These are phyloP conservation scores for Ampelocalamus luodianensis DNA, from an alignment of 176 grass and related monocot species.

Conservation along the genomic window DNA sequence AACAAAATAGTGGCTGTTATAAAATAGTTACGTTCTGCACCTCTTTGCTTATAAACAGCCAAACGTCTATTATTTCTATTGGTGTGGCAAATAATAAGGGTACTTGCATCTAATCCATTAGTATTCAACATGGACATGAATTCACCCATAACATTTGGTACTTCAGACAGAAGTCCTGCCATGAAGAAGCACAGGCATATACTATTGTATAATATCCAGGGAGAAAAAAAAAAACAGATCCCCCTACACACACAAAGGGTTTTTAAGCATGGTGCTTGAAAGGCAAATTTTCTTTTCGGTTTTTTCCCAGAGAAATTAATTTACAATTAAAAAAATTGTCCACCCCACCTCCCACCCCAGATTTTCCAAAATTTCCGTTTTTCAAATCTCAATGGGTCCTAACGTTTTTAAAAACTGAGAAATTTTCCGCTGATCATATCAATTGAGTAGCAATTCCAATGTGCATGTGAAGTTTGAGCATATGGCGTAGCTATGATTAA, in stretches of 20 bases:
- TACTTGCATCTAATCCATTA: neutral
- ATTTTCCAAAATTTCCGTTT: no score
- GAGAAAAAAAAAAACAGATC: no score
- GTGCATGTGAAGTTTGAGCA: neutral
- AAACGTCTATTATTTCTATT: neutral
- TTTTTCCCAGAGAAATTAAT: neutral
- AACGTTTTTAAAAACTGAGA: neutral
- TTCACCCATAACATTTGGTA: neutral
- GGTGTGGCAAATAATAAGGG: neutral
- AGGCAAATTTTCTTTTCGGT: neutral
- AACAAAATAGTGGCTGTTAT: neutral
- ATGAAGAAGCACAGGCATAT: no score
- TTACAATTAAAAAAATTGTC: no score
- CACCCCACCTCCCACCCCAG: no score
- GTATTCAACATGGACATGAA: neutral
- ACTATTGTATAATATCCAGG: no score
- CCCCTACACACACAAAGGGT: no score
- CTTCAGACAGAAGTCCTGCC: no score
- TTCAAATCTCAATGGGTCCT: neutral
- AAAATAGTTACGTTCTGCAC: neutral
- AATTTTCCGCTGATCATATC: neutral
- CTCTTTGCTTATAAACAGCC: neutral
- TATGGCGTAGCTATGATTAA: neutral
- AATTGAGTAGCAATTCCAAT: neutral
- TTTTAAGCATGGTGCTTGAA: neutral